These are phyloP conservation scores for Cercophora sp. DNA, from an alignment of 495 filamentous ascomycete genomes.

Conservation along the genomic window DNA sequence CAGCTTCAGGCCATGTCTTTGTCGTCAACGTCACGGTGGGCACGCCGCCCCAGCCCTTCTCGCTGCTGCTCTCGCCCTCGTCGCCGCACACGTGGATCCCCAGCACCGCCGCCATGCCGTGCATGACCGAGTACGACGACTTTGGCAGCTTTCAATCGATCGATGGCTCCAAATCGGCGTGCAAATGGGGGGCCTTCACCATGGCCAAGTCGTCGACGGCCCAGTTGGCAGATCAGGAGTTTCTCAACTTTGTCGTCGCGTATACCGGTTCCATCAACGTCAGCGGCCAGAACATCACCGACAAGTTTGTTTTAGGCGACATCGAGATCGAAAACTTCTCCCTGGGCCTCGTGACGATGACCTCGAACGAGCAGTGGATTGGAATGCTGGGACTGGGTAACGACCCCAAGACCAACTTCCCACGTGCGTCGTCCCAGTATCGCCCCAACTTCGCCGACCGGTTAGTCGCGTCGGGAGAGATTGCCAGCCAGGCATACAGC, in stretches of 20 bases:
- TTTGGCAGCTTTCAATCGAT: not conserved
- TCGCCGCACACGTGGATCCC: slow-evolving; percentile 19
- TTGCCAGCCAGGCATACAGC: slow-evolving; percentile 72
- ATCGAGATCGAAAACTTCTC: slow-evolving; percentile 58
- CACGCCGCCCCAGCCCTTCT: slow-evolving; percentile 12
- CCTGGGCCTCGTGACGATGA: slow-evolving; percentile 66
- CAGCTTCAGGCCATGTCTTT: slow-evolving; percentile 14
- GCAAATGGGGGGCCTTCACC: slow-evolving; percentile 10
- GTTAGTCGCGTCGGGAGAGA: slow-evolving; percentile 60
- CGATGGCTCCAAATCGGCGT: slow-evolving; percentile 7
- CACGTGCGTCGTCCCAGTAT: slow-evolving; percentile 7
- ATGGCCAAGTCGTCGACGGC: slow-evolving; percentile 8
- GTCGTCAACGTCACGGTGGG: slow-evolving; percentile 16
- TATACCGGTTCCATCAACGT: slow-evolving; percentile 13
- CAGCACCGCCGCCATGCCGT: slow-evolving; percentile 13
- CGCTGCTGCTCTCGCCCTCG: slow-evolving; percentile 13
- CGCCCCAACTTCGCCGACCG: slow-evolving; percentile 58
- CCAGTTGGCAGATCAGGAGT: not conserved
- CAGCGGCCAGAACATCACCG: slow-evolving; percentile 55
- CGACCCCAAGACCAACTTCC: slow-evolving; percentile 11
- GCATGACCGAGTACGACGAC: not conserved
- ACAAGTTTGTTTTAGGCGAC: slow-evolving; percentile 62
- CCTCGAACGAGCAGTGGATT: slow-evolving; percentile 46
- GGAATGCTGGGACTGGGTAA: slow-evolving; percentile 75
- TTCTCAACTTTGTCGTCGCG: slow-evolving; percentile 13